Evolutionary conservation across 2,329 filamentous ascomycete genomes (phyloP), one percentile per base, ranked within the genome.

Genomic region (Penicillium sp.): DNA sequence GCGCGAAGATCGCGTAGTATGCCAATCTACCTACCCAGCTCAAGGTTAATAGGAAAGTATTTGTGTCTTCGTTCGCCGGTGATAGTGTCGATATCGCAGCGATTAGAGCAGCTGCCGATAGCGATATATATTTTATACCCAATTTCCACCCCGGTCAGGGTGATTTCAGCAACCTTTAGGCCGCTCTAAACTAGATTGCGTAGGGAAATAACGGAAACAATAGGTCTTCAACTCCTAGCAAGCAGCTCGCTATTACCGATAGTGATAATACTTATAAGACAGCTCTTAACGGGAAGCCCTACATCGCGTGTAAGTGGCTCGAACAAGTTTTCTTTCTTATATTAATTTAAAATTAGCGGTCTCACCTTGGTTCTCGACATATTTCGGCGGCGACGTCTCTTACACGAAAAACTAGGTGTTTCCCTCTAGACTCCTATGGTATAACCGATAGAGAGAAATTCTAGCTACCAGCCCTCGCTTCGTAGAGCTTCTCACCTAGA

Each of bases 51-150:
- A 69, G 70, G 51, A 78, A 79, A 55, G 69, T 78, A 3, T 80
- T 84, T 54, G 81, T 77, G 3, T 83, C 81, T 0, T 82, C 80
- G 0, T 84, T 84, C 61, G 73, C 73, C 1, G 78, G 79, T 2
- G 76, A 80, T 44, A 73, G 76, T 0, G 64, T 81, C 3, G 75
- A 81, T 54, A 71, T 78, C 6, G 61, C 63, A 5, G 70, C 72
- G 4, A 68, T 82, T 49, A 67, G 71, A 23, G 57, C 69, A 3
- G 75, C 76, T 16, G 76, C 78, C 3, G 78, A 75, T 1, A 63
- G 67, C 4, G 68, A 75, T 21, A 66, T 81, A 45, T 81, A 75
- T 60, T 81, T 78, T 54, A 77, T 76, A 0, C 79, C 79, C 9
- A 82, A 81, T 61, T 80, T 79, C 57, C 74, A 78, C 54, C 78